Conservation (phyloP, 345 rosid species). For the Murraya paniculata region DNA sequence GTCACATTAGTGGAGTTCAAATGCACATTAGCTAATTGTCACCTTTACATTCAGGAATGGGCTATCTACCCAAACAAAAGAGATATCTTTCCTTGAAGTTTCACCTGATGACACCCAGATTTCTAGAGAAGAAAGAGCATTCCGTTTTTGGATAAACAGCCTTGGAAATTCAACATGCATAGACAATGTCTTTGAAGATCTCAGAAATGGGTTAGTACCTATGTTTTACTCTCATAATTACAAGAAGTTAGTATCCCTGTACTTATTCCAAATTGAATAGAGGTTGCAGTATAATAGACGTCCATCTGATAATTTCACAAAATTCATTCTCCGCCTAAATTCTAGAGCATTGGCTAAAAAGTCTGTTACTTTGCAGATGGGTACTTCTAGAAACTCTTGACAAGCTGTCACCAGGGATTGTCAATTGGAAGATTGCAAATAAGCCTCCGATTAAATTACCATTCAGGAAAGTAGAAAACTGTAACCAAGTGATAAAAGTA, state of each 20-base stretch:
- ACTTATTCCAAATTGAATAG: not conserved
- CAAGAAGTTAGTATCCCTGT: not conserved
- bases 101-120: constrained; percentile 78
- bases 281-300: not conserved
- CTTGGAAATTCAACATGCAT: constrained; percentile 72
- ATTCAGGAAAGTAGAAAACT: constrained; percentile 95
- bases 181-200: constrained; percentile 92
- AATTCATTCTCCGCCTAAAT: not conserved
- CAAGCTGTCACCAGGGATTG: constrained; percentile 91
- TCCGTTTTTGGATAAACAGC: constrained; percentile 97
- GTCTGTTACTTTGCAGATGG: constrained; percentile 60
- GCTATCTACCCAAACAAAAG: constrained; percentile 76
- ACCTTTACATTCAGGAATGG: constrained; percentile 65
- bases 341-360: constrained; percentile 9
- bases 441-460: constrained; percentile 96
- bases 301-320: not conserved
- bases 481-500: constrained; percentile 90
- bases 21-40: constrained; percentile 4
- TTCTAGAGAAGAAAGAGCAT: constrained; percentile 93
- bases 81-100: constrained; percentile 76
- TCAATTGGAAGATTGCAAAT: constrained; percentile 89
- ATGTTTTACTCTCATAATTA: not conserved
- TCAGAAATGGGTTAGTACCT: constrained; percentile 81
- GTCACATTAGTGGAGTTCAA: not conserved
- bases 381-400: constrained; percentile 87